Conservation (phyloP, 345 rosid species). For the Fremontodendron californicum region DNA sequence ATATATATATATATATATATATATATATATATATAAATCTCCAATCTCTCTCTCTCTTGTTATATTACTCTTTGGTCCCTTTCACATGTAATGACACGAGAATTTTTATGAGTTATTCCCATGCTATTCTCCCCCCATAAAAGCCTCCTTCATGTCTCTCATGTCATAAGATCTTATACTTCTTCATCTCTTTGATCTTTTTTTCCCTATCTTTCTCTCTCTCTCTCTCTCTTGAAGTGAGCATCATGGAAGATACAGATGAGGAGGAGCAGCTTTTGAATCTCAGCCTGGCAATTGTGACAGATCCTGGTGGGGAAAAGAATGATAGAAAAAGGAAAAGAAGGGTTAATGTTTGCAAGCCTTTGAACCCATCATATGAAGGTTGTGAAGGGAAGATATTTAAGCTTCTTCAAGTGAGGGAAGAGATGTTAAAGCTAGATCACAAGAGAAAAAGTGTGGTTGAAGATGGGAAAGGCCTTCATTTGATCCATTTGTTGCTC, state of each 20-base stretch:
- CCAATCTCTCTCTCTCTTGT: not conserved
- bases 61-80: conserved; percentile 13
- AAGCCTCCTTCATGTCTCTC: conserved; percentile 13
- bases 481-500: conserved; percentile 59
- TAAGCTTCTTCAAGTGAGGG: conserved; percentile 50
- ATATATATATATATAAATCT: too few species aligned
- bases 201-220: not conserved
- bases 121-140: conserved; percentile 22
- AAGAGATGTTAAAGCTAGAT: conserved; percentile 45
- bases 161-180: not conserved
- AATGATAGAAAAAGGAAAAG: conserved; percentile 33
- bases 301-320: conserved; percentile 18
- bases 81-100: conserved; percentile 36
- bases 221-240: not conserved
- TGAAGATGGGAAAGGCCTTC: conserved; percentile 48
- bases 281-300: conserved; percentile 46
- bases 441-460: conserved; percentile 21
- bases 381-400: conserved; percentile 49
- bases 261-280: conserved; percentile 37
- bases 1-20: too few species aligned
- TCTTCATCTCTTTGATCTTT: not conserved
- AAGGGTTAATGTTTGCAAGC: conserved; percentile 5
- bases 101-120: conserved; percentile 32
- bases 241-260: conserved; percentile 30
- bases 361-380: conserved; percentile 14